Conservation (phyloP, 192 early-diverging fungal genomes). For the Coemansia sp. region DNA sequence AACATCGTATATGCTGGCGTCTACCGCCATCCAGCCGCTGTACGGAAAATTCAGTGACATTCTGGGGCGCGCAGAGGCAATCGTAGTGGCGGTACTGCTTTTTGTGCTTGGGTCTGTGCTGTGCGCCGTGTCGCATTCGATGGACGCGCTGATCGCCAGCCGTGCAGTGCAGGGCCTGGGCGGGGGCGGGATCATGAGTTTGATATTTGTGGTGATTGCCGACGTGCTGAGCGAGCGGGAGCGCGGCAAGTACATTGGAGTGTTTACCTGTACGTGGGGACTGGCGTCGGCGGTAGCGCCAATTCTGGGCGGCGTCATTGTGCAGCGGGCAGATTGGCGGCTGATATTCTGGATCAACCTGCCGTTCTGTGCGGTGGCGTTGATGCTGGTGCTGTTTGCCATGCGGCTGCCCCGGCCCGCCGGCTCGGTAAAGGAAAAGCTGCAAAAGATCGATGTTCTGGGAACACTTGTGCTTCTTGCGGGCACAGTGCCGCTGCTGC, state of each 20-base stretch:
- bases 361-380: conserved; percentile 69
- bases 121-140: conserved; percentile 73
- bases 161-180: conserved; percentile 82
- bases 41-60: conserved; percentile 89
- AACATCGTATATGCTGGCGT: conserved; percentile 66
- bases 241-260: conserved; percentile 83
- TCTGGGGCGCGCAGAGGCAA: conserved; percentile 80
- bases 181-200: conserved; percentile 69
- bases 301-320: conserved; percentile 81
- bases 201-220: conserved; percentile 78
- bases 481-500: conserved; percentile 51
- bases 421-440: conserved; percentile 58
- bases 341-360: conserved; percentile 83
- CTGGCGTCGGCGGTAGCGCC: conserved; percentile 78
- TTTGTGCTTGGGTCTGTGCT: conserved; percentile 80
- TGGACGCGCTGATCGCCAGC: conserved; percentile 67
- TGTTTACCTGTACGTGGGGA: conserved; percentile 77
- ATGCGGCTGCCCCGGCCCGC: conserved; percentile 59
- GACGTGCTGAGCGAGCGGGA: conserved; percentile 84
- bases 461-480: conserved; percentile 52
- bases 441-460: conserved; percentile 58
- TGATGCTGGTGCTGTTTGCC: conserved; percentile 56
- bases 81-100: conserved; percentile 68
- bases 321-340: conserved; percentile 63
- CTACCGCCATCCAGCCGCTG: conserved; percentile 61